Base-by-base conservation (phyloP, 441 rosid genomes). In the Mallotus repandus region DNA sequence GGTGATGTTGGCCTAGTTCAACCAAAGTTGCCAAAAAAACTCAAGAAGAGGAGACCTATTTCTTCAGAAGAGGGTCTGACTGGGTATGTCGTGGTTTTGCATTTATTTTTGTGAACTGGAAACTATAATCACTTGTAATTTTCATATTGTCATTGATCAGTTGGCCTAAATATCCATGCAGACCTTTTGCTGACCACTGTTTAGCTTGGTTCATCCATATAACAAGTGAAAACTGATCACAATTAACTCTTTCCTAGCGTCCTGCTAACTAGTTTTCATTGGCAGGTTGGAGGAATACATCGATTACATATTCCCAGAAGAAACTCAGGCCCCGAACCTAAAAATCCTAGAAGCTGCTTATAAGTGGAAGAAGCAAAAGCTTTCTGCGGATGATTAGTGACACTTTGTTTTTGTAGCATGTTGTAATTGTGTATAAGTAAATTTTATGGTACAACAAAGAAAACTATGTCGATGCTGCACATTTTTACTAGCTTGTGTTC, bases 281-380 rank as follows among this genome's bases (percentile, higher is more conserved):
- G 29, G 49, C 91, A 92, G 99, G 82, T 83, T 77, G 2, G 99
- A 95, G 79, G 98, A 93, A 69, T 95, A 79, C 69, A 85, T 89
- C 2, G 99, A 95, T 45, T 91, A 93, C 45, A 59, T 91, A 41
- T 93, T 85, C 83, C 98, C 98, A 2, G 98, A 91, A 80, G 99
- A 95, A 82, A 78, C 90, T 11, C 95, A 90, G 75, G 82, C 97
- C 0, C 87, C 96, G 7, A 89, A 85, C 68, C 84, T 92, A 68
- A 92, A 89, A 86, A 91, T 95, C 46, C 79, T 95, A 60, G 97
- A 95, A 85, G 97, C 96, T 52, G 99, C 99, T 0, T 84, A 83
- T 15, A 84, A 78, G 50, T 94, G 99, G 98, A 95, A 95, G 83
- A 95, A 82, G 79, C 98, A 89, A 74, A 92, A 79, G 84, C 32